These are phyloP conservation scores for Gardenia jasminoides DNA, from an alignment of 257 asterid species.

Conservation along the genomic window DNA sequence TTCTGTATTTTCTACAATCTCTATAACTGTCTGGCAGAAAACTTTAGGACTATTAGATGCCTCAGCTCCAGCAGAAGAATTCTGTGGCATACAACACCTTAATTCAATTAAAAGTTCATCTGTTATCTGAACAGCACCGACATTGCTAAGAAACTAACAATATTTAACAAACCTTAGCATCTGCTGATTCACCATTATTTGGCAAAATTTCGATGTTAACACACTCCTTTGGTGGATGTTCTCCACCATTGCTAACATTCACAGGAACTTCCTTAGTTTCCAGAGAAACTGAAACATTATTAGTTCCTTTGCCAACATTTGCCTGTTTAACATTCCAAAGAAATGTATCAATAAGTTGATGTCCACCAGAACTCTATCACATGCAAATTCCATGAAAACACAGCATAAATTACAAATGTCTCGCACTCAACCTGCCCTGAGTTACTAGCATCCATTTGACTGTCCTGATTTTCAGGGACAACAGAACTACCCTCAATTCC, in stretches of 20 bases:
- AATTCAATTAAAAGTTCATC: constrained; percentile 1
- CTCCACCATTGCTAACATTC: constrained; percentile 17
- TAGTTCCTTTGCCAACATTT: not conserved
- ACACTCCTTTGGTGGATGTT: constrained; percentile 18
- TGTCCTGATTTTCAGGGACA: not conserved
- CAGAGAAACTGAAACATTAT: constrained; percentile 10
- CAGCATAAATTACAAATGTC: not conserved
- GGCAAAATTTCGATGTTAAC: constrained; percentile 21
- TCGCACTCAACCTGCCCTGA: not conserved
- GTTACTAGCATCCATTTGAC: not conserved
- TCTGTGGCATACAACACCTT: constrained; percentile 12
- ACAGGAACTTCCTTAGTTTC: constrained; percentile 18
- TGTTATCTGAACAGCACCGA: not conserved
- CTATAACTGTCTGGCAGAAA: not conserved
- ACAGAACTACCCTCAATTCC: not conserved
- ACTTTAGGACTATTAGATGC: not conserved
- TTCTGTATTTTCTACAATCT: not conserved
- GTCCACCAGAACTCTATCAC: not conserved
- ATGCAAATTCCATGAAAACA: not conserved
- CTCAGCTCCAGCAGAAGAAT: constrained; percentile 1
- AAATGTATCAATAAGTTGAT: too few species aligned
- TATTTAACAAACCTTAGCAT: constrained; percentile 26
- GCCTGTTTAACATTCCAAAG: not conserved
- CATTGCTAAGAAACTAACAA: not conserved
- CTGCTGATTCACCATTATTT: constrained; percentile 24